Conservation (phyloP, 441 rosid genomes). For the Cnidoscolus chayamansa region DNA sequence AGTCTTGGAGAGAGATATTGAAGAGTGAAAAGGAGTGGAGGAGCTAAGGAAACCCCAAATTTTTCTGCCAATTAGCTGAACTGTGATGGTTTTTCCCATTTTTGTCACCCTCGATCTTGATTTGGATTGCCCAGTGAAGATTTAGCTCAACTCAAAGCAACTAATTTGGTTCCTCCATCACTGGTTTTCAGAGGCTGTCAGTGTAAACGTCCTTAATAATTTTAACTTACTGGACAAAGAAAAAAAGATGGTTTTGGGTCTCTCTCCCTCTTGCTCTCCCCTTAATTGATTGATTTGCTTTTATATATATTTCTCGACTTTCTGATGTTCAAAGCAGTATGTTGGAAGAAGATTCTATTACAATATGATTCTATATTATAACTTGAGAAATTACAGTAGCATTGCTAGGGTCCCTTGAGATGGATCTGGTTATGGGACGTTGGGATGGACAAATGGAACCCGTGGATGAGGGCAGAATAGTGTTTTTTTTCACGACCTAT, state of each 20-base stretch:
- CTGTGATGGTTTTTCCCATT: background rate
- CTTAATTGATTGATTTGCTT: background rate
- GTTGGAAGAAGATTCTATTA: background rate
- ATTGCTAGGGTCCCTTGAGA: too few species aligned
- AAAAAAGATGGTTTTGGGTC: background rate
- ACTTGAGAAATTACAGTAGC: background rate
- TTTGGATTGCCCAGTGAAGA: background rate
- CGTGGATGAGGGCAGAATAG: too few species aligned
- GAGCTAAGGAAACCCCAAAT: background rate
- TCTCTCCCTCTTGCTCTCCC: background rate
- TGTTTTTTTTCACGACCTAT: too few species aligned
- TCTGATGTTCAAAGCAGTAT: background rate
- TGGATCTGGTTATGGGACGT: too few species aligned
- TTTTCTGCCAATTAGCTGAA: background rate
- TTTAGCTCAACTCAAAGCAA: background rate
- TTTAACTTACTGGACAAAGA: background rate
- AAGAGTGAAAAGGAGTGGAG: background rate
- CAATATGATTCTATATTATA: background rate
- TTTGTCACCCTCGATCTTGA: background rate
- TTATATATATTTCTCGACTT: background rate
- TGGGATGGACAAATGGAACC: too few species aligned
- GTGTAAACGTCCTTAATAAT: background rate
- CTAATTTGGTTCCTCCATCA: background rate
- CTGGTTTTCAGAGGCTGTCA: background rate
- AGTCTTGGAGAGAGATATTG: background rate